These are phyloP conservation scores for Hanseniaspora occidentalis DNA, from an alignment of 805 yeast species.

Conservation along the genomic window DNA sequence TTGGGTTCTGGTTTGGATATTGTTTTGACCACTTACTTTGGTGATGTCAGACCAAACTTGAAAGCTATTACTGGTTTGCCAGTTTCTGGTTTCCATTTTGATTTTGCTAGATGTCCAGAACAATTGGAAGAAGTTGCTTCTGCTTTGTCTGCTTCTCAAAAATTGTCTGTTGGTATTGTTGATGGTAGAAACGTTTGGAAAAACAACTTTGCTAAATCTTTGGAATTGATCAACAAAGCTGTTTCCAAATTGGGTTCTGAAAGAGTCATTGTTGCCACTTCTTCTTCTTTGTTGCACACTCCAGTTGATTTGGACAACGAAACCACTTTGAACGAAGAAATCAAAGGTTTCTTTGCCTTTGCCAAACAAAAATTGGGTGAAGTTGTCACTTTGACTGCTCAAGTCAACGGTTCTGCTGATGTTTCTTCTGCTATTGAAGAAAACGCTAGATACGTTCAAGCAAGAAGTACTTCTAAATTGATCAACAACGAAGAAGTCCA, in stretches of 20 bases:
- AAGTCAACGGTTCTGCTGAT: slow-evolving; percentile 50
- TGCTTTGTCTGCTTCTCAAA: slow-evolving; percentile 54
- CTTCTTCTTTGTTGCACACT: slow-evolving; percentile 95
- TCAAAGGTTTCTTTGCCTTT: slow-evolving; percentile 97
- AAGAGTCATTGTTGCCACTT: slow-evolving; percentile 82
- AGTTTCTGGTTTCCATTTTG: slow-evolving; percentile 92
- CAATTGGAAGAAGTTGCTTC: slow-evolving; percentile 77
- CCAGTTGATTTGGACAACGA: slow-evolving; percentile 94
- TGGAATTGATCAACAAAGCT: slow-evolving; percentile 71
- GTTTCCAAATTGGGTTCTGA: slow-evolving; percentile 74
- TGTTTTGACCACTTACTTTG: slow-evolving; percentile 85
- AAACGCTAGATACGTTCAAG: slow-evolving; percentile 73
- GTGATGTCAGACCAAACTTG: slow-evolving; percentile 96
- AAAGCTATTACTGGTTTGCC: slow-evolving; percentile 80
- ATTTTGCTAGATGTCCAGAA: slow-evolving; percentile 91
- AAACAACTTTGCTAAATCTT: slow-evolving; percentile 83
- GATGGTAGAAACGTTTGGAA: slow-evolving; percentile 99
- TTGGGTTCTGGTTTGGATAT: slow-evolving; percentile 47
- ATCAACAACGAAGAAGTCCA: slow-evolving; percentile 89
- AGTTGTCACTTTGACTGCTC: slow-evolving; percentile 84
- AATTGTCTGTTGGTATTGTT: slow-evolving; percentile 88
- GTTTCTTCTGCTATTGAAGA: slow-evolving; percentile 71
- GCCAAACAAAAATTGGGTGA: slow-evolving; percentile 93
- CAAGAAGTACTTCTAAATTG: slow-evolving; percentile 77
- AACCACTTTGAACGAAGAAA: slow-evolving; percentile 77